These are phyloP conservation scores for Melampsora medusae DNA, from an alignment of 1,284 basidiomycete genomes.

Conservation along the genomic window DNA sequence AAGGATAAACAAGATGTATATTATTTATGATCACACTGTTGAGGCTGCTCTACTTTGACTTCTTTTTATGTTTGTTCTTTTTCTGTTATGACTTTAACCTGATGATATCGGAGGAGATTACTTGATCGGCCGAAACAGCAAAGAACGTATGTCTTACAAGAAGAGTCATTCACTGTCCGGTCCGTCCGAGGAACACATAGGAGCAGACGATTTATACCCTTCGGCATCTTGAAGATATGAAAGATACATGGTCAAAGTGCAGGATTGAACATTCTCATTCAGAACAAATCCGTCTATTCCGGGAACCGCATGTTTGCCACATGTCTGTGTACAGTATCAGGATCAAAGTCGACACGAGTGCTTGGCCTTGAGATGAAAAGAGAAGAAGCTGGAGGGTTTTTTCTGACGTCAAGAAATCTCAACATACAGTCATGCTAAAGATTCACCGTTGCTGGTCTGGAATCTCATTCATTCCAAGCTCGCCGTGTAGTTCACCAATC, in stretches of 20 bases:
- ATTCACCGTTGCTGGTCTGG: too few species aligned
- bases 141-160: neutral
- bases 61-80: too few species aligned
- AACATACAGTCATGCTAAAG: too few species aligned
- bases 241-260: slow-evolving; percentile 4
- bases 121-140: slow-evolving; percentile 7
- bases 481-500: too few species aligned
- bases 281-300: slow-evolving; percentile 5
- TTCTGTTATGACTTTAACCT: neutral
- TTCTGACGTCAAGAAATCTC: slow-evolving; percentile 4
- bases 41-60: neutral
- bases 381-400: slow-evolving; percentile 1
- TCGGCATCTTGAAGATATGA: neutral
- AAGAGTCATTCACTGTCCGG: neutral
- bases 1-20: neutral
- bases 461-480: too few species aligned
- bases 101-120: slow-evolving; percentile 1
- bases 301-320: slow-evolving; percentile 9
- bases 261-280: neutral
- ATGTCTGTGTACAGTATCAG: neutral
- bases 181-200: neutral
- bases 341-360: neutral
- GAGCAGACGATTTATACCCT: neutral
- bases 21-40: neutral
- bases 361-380: neutral